Percentiles rank a stretch among this genome's conserved stretches.
phyloP scores from a whole-genome alignment of 495 filamentous ascomycete genomes.

The Hamigera avellanea region DNA sequence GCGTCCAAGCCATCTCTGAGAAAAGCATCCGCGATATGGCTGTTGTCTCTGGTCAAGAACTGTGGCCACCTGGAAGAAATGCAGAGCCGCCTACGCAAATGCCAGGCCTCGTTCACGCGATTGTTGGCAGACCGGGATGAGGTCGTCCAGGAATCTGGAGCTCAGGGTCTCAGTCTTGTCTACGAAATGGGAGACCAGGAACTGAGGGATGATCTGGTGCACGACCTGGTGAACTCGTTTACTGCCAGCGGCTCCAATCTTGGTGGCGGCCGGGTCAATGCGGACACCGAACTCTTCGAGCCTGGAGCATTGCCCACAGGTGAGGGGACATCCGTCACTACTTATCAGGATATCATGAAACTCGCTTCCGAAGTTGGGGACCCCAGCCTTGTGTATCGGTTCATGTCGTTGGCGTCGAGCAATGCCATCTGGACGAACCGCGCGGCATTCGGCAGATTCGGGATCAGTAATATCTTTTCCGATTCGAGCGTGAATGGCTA shows the following conservation, averaged over 20 bases:
- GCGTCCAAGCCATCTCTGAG: slow-evolving; percentile 75
- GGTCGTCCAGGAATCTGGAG: slow-evolving; percentile 89
- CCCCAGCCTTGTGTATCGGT: slow-evolving; percentile 86
- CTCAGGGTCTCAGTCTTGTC: slow-evolving; percentile 75
- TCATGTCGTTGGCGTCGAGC: slow-evolving; percentile 91
- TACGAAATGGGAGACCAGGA: slow-evolving; percentile 81
- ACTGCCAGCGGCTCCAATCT: slow-evolving; percentile 63
- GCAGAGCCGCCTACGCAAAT: slow-evolving; percentile 59
- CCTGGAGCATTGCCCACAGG: slow-evolving; percentile 86
- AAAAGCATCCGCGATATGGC: slow-evolving; percentile 86
- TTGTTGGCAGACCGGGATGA: slow-evolving; percentile 85
- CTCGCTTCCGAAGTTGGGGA: slow-evolving; percentile 90
- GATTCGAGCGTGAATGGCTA: slow-evolving; percentile 68
- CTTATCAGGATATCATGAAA: slow-evolving; percentile 91
- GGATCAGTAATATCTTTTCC: slow-evolving; percentile 81
- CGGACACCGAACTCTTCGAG: slow-evolving; percentile 87
- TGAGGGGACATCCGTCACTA: slow-evolving; percentile 78
- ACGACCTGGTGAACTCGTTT: slow-evolving; percentile 77
- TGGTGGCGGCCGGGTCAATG: slow-evolving; percentile 59
- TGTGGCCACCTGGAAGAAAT: slow-evolving; percentile 66
- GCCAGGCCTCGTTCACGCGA: slow-evolving; percentile 76
- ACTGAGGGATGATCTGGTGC: slow-evolving; percentile 71
- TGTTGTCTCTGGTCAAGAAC: slow-evolving; percentile 84
- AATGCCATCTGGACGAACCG: slow-evolving; percentile 93
- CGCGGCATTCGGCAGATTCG: slow-evolving; percentile 88